A percentile compares a stretch with the other conserved stretches of the same genome.
Evolutionary conservation across 208 protist genomes (phyloP).

Genomic region (Kentomonas sorsogonicus): DNA sequence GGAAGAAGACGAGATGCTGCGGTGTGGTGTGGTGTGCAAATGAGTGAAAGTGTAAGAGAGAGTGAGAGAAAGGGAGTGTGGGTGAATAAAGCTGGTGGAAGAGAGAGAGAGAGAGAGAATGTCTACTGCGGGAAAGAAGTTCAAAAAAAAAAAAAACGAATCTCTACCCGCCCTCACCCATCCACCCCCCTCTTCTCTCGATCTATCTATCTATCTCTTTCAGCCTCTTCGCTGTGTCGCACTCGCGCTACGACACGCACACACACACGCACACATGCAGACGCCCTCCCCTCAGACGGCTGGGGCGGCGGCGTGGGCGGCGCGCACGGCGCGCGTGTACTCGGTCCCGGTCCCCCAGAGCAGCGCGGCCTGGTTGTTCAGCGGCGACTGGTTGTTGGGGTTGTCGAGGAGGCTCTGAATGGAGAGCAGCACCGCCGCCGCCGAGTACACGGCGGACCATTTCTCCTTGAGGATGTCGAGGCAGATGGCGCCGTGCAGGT

Average conservation of each 20-base stretch:
- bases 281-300: not conserved
- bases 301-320: constrained; percentile 32
- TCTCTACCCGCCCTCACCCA: not conserved
- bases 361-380: constrained; percentile 92
- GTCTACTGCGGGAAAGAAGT: not conserved
- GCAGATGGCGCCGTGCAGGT: constrained; percentile 92
- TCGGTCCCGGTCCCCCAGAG: constrained; percentile 83
- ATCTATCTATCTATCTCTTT: not conserved
- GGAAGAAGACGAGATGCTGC: not conserved
- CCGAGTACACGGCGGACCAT: constrained; percentile 95
- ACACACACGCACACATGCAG: not conserved
- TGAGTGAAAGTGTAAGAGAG: not conserved
- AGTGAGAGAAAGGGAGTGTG: not conserved
- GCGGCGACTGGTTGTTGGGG: constrained; percentile 94
- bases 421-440: constrained; percentile 91
- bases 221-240: constrained; percentile 5
- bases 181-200: not conserved
- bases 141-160: constrained; percentile 2
- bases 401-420: constrained; percentile 94
- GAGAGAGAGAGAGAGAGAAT: not conserved
- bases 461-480: constrained; percentile 98
- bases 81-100: too few relatives aligned
- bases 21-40: not conserved
- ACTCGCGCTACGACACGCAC: not conserved
- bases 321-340: constrained; percentile 55